Percentiles rank a stretch among this genome's conserved stretches.
Conservation (phyloP, 2,329 filamentous ascomycete genomes). For the Geosmithia flava region DNA sequence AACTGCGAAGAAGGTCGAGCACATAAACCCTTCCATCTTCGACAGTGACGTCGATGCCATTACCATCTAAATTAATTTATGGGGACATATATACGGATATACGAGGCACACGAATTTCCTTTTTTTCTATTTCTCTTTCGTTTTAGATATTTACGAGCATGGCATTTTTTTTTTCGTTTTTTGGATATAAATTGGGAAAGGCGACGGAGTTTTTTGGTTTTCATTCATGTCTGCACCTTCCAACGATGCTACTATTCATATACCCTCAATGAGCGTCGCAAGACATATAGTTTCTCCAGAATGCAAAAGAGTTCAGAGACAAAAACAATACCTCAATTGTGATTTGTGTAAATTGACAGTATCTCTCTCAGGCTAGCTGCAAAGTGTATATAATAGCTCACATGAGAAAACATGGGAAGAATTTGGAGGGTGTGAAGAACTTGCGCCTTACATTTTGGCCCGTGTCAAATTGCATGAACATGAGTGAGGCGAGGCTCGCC, state of each 20-base stretch:
- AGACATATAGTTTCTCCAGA: no score
- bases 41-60: slow-evolving; percentile 9
- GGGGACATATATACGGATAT: not conserved
- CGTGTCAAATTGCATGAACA: no score
- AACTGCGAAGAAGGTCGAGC: slow-evolving; percentile 6
- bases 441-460: no score
- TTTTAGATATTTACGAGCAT: slow-evolving; percentile 1
- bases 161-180: not conserved
- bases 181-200: not conserved
- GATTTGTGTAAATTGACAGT: no score
- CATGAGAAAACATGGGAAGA: no score
- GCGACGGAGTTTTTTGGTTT: not conserved
- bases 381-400: no score
- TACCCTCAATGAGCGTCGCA: not conserved
- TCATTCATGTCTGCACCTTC: not conserved
- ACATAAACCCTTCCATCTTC: slow-evolving; percentile 8
- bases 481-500: no score
- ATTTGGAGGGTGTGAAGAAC: no score
- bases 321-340: no score
- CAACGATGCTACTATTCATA: not conserved
- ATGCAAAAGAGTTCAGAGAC: no score
- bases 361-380: no score
- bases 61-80: not conserved
- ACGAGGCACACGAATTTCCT: not conserved
- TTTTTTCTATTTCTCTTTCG: not conserved